Conservation (phyloP, 2,329 filamentous ascomycete species). For the Aspergillus bombycis region DNA sequence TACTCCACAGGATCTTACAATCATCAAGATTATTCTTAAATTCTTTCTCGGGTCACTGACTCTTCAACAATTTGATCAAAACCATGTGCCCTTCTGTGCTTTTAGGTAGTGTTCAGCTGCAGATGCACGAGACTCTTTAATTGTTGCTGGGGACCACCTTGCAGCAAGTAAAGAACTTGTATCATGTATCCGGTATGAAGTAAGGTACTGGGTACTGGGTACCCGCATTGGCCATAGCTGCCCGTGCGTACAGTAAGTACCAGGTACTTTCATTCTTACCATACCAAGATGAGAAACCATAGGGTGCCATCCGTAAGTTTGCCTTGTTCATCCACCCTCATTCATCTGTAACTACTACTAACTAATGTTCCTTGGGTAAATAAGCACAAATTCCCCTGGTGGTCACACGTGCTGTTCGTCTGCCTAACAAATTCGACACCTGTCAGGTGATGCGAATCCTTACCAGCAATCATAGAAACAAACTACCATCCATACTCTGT, state of each 20-base stretch:
- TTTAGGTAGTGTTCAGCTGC: neutral
- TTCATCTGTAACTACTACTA: no score
- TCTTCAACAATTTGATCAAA: neutral
- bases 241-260: constrained; percentile 17
- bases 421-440: neutral
- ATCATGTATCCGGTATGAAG: constrained; percentile 17
- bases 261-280: constrained; percentile 10
- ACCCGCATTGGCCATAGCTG: constrained; percentile 23
- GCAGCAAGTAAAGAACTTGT: constrained; percentile 1
- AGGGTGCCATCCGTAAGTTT: no score
- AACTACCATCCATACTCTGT: neutral
- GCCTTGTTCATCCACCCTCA: neutral
- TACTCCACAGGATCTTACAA: neutral
- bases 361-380: neutral
- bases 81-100: neutral
- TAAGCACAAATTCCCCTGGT: neutral
- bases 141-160: neutral
- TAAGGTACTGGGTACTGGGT: constrained; percentile 11
- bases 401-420: neutral
- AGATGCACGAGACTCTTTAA: constrained; percentile 2
- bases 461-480: neutral
- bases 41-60: neutral
- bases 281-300: neutral
- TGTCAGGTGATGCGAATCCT: neutral
- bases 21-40: neutral